These are phyloP conservation scores for Mrakia gelida DNA, from an alignment of 768 basidiomycete species.

Conservation along the genomic window DNA sequence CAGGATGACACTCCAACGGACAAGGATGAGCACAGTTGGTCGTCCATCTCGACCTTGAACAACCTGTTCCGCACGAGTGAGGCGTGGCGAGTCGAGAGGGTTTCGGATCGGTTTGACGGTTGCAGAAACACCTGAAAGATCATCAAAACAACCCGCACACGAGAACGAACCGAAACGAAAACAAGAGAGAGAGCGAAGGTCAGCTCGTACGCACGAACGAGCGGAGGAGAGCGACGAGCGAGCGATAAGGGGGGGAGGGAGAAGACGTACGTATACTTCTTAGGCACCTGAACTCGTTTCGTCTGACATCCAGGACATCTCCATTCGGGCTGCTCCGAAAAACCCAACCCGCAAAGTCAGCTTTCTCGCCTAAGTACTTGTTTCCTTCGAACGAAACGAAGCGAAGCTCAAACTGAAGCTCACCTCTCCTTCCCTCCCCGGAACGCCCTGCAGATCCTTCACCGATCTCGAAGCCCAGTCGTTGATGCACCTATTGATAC, in stretches of 20 bases:
- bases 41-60: slow-evolving; percentile 42
- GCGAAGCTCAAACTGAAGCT: background rate
- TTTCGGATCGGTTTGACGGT: slow-evolving; percentile 65
- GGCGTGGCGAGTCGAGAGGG: slow-evolving; percentile 54
- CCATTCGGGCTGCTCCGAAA: slow-evolving; percentile 14
- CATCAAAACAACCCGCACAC: too few relatives aligned
- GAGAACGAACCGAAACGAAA: slow-evolving; percentile 25
- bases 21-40: slow-evolving; percentile 71
- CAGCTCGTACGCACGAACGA: background rate
- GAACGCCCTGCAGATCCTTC: slow-evolving; percentile 14
- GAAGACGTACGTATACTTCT: background rate
- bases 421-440: slow-evolving; percentile 8
- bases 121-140: slow-evolving; percentile 73
- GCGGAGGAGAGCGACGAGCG: background rate
- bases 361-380: too few relatives aligned
- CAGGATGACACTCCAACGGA: slow-evolving; percentile 80
- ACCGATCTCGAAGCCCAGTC: slow-evolving; percentile 31
- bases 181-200: background rate
- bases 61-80: slow-evolving; percentile 44
- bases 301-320: slow-evolving; percentile 30
- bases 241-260: too few relatives aligned
- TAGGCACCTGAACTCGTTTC: slow-evolving; percentile 11
- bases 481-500: slow-evolving; percentile 33
- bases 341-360: background rate
- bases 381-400: background rate